Percentiles rank a stretch among this genome's conserved stretches.
phyloP scores from a whole-genome alignment of 2,329 filamentous ascomycete species.

The Xylariaceae sp. region DNA sequence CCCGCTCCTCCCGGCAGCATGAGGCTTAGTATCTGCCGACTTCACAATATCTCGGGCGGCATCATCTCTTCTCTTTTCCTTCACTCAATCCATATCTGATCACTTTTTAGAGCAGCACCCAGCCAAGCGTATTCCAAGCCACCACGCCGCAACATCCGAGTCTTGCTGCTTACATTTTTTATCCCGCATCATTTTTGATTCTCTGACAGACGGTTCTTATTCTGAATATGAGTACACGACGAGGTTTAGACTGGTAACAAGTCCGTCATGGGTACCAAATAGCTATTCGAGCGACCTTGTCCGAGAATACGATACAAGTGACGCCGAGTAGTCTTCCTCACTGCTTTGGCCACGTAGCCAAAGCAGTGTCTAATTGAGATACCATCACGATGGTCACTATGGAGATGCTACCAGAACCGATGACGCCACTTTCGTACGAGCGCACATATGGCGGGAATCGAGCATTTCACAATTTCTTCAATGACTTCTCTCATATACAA shows the following conservation, averaged over 20 bases:
- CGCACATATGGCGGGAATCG: slow-evolving; percentile 61
- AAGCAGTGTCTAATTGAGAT: no score
- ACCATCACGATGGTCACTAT: slow-evolving; percentile 12
- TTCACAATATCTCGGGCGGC: background rate
- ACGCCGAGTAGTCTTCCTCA: no score
- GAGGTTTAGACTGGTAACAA: slow-evolving; percentile 4
- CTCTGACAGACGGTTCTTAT: no score
- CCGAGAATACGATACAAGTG: slow-evolving; percentile 2
- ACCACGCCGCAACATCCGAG: background rate
- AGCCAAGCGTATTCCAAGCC: background rate
- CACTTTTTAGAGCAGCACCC: background rate
- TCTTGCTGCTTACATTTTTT: background rate
- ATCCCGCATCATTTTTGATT: no score
- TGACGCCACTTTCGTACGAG: slow-evolving; percentile 32
- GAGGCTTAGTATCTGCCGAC: slow-evolving; percentile 2
- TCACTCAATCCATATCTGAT: background rate
- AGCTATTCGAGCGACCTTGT: background rate
- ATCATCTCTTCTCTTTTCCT: background rate
- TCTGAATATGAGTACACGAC: background rate
- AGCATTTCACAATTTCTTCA: slow-evolving; percentile 73
- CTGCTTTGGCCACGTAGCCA: no score
- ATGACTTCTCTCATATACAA: slow-evolving; percentile 62
- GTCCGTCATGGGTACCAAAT: slow-evolving; percentile 12
- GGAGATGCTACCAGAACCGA: slow-evolving; percentile 43
- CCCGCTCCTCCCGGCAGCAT: slow-evolving; percentile 6